These are phyloP conservation scores for Nepenthes alata DNA, from an alignment of 179 eudicot species.

Conservation along the genomic window DNA sequence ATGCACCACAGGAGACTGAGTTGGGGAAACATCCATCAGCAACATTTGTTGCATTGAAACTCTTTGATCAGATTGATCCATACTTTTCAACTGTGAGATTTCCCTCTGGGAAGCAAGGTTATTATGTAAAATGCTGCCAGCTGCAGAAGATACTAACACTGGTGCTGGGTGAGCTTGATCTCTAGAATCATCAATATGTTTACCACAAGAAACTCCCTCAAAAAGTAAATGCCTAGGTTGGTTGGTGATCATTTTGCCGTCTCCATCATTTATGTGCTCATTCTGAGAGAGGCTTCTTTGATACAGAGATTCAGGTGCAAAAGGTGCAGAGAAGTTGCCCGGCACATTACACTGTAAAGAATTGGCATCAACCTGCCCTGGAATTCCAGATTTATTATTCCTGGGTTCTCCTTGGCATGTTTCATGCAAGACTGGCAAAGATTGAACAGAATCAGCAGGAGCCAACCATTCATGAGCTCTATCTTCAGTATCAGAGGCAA, in stretches of 20 bases:
- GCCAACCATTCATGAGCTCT: constrained; percentile 30
- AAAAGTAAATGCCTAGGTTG: constrained; percentile 21
- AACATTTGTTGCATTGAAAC: constrained; percentile 22
- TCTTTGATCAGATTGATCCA: constrained; percentile 22
- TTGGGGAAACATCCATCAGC: constrained; percentile 10
- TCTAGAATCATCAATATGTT: constrained; percentile 14
- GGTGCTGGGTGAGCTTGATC: constrained; percentile 24
- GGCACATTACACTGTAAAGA: constrained; percentile 14
- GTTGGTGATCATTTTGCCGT: constrained; percentile 20
- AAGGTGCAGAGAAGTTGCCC: constrained; percentile 27
- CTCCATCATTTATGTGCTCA: constrained; percentile 25
- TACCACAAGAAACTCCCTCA: constrained; percentile 17
- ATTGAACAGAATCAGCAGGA: constrained; percentile 28
- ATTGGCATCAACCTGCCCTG: constrained; percentile 23
- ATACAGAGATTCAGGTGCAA: constrained; percentile 30
- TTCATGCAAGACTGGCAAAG: constrained; percentile 30
- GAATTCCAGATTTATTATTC: constrained; percentile 21
- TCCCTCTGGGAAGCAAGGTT: constrained; percentile 23
- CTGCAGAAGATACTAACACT: constrained; percentile 11
- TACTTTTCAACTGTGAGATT: constrained; percentile 11
- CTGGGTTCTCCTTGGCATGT: constrained; percentile 27
- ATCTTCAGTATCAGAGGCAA: constrained; percentile 28
- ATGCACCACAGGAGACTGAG: constrained; percentile 20
- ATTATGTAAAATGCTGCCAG: constrained; percentile 16
- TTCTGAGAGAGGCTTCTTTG: constrained; percentile 32